phyloP scores from a whole-genome alignment of 768 basidiomycete genomes.

The Pleurotus citrinopileatus region DNA sequence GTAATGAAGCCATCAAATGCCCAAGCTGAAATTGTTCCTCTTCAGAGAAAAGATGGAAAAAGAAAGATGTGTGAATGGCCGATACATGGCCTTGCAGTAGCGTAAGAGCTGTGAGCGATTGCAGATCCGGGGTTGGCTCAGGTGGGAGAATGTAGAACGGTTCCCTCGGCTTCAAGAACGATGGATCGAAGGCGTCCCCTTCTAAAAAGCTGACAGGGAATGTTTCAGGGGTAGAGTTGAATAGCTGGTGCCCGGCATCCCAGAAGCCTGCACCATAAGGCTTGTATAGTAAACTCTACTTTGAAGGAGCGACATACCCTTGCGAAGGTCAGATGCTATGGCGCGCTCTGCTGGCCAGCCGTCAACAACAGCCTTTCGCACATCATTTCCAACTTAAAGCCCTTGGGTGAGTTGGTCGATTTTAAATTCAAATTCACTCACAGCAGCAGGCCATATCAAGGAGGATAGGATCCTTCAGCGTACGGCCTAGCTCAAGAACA shows the following conservation, averaged over 20 bases:
- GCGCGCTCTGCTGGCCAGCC: constrained; percentile 35
- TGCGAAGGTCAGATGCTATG: constrained; percentile 34
- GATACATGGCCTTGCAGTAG: constrained; percentile 44
- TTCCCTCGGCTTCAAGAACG: constrained; percentile 32
- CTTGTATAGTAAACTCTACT: background rate
- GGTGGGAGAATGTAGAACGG: constrained; percentile 21
- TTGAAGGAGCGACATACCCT: constrained; percentile 18
- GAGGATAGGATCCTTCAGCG: constrained; percentile 28
- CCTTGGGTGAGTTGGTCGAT: constrained; percentile 13
- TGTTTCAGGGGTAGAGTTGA: constrained; percentile 44
- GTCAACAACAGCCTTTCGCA: constrained; percentile 34
- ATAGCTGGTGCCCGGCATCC: constrained; percentile 61
- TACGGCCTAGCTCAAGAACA: constrained; percentile 23
- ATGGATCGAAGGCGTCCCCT: constrained; percentile 51
- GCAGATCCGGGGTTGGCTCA: constrained; percentile 22
- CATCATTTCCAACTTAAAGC: constrained; percentile 41
- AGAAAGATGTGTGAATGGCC: constrained; percentile 44
- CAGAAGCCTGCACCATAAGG: constrained; percentile 44
- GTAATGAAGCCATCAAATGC: constrained; percentile 34
- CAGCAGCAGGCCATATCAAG: constrained; percentile 46
- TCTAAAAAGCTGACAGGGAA: constrained; percentile 56
- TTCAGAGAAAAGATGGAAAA: constrained; percentile 53
- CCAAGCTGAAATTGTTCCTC: constrained; percentile 38
- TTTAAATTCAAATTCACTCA: constrained; percentile 17
- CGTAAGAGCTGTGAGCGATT: constrained; percentile 35